Conservation (phyloP, 2,329 filamentous ascomycete genomes). For the Scytalidium lignicola region DNA sequence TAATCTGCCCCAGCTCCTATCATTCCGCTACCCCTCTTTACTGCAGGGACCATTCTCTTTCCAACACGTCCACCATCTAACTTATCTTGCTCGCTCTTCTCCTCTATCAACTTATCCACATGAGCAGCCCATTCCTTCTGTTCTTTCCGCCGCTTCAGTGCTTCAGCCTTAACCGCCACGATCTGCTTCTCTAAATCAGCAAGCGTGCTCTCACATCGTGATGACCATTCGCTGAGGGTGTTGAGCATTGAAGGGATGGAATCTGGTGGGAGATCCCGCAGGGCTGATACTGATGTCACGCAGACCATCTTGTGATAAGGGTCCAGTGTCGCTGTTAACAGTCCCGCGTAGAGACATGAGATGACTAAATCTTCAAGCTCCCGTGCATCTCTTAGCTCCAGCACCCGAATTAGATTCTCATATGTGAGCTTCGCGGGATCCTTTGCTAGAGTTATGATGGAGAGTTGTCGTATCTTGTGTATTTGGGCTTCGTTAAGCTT, state of each 20-base stretch:
- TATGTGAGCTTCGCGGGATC: conserved; percentile 69
- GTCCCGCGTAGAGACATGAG: conserved; percentile 77
- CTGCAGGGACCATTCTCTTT: conserved; percentile 14
- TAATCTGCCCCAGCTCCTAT: conserved; percentile 44
- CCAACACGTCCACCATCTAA: conserved; percentile 36
- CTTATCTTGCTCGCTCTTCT: conserved; percentile 43
- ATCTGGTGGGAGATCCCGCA: conserved; percentile 77
- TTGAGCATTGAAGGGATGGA: conserved; percentile 64
- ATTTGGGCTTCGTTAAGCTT: conserved; percentile 65
- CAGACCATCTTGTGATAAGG: conserved; percentile 69
- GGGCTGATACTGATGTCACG: conserved; percentile 74
- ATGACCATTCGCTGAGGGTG: conserved; percentile 69
- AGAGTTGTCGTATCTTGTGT: conserved; percentile 85
- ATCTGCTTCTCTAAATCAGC: conserved; percentile 73
- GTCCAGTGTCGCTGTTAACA: conserved; percentile 79
- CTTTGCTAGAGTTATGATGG: conserved; percentile 74
- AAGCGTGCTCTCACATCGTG: conserved; percentile 71
- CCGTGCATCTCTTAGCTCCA: conserved; percentile 61
- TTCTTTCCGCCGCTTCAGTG: conserved; percentile 44
- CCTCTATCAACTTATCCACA: conserved; percentile 27
- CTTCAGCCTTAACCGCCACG: conserved; percentile 54
- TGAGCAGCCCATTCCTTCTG: conserved; percentile 25
- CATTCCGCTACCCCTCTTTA: conserved; percentile 26
- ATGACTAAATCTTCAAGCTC: conserved; percentile 85
- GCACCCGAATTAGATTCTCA: conserved; percentile 55